Conservation (phyloP, 1,284 basidiomycete genomes). For the Caloboletus inedulis region DNA sequence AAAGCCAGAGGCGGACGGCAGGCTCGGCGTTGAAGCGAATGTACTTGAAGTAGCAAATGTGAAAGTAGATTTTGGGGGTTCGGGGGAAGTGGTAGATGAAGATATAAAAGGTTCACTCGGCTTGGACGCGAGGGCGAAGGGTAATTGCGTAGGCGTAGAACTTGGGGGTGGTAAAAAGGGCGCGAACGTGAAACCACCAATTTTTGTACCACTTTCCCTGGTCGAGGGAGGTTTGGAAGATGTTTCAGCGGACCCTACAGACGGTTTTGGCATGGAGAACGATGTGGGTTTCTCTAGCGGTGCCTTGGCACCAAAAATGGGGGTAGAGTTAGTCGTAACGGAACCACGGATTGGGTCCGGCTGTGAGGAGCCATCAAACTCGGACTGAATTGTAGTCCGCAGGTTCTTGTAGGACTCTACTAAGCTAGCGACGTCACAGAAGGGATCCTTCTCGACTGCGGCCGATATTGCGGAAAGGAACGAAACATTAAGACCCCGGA, state of each 20-base stretch:
- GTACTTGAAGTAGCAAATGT: constrained; percentile 11
- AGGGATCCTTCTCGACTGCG: constrained; percentile 71
- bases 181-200: constrained; percentile 21
- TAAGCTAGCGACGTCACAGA: constrained; percentile 62
- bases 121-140: constrained; percentile 23
- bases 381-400: constrained; percentile 55
- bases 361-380: constrained; percentile 43
- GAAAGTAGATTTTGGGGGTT: constrained; percentile 24
- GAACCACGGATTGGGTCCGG: constrained; percentile 2
- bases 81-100: constrained; percentile 7
- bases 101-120: constrained; percentile 16
- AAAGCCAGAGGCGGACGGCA: constrained; percentile 12
- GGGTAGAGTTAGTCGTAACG: constrained; percentile 9
- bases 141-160: constrained; percentile 11
- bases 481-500: constrained; percentile 80
- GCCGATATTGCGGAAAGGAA: constrained; percentile 62
- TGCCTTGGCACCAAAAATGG: constrained; percentile 9
- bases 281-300: constrained; percentile 24
- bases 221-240: constrained; percentile 5
- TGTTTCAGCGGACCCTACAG: constrained; percentile 11
- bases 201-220: constrained; percentile 19
- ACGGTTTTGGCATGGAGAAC: constrained; percentile 43
- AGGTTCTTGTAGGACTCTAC: constrained; percentile 65
- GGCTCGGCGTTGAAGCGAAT: constrained; percentile 4
- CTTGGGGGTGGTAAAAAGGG: constrained; percentile 25